Evolutionary conservation across 2,329 filamentous ascomycete species (phyloP), one percentile per base, ranked within the genome.

Genomic region (Venturia oleaginea): DNA sequence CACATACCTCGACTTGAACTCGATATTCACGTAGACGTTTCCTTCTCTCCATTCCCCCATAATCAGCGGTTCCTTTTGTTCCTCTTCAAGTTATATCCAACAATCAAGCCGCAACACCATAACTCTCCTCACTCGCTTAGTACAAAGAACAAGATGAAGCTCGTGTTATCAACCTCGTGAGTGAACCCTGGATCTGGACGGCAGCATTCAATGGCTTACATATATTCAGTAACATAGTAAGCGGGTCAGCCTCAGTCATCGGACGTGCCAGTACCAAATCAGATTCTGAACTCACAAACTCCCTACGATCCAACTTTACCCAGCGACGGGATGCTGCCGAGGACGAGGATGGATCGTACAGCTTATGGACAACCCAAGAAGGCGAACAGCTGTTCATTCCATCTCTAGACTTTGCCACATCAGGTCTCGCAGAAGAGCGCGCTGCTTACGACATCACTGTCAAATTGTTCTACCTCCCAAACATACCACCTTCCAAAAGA

Each of bases 371-470:
- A 4, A 34, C 66, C 7, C 40, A 79, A 62, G 81, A 86, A 57
- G 81, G 79, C 48, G 79, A 80, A 60, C 81, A 81, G 5, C 81
- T 93, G 57, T 93, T 89, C 73, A 84, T 97, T 48, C 93, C 93
- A 59, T 84, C 88, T 48, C 85, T 93, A 73, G 85, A 91, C 74
- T 90, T 88, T 80, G 80, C 84, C 15, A 78, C 83, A 37, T 85
- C 85, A 4, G 88, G 89, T 0, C 80, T 99, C 57, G 81, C 85
- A 38, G 94, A 99, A 73, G 92, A 96, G 69, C 81, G 88, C 32
- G 81, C 84, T 66, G 87, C 92, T 69, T 99, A 99, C 79, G 92
- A 97, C 73, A 92, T 97, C 71, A 97, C 93, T 0, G 88, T 94
- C 67, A 99, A 99, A 77, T 78, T 99, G 27, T 99, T 99, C 80